Evolutionary conservation across 257 asterid species (phyloP).

Genomic region (Salvia hispanica): DNA sequence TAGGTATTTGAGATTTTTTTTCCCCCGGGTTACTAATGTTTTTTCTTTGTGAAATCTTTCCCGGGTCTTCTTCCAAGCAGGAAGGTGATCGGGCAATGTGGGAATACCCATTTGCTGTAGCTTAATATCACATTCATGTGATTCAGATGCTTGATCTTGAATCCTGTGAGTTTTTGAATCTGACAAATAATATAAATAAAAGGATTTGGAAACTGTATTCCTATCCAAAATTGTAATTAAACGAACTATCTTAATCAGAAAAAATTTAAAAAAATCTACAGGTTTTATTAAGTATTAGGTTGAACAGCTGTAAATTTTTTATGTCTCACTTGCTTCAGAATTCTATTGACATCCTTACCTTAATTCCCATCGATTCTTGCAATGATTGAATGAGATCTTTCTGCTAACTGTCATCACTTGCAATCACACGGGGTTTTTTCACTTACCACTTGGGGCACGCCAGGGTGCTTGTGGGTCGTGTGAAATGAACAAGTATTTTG

Average conservation of each 20-base stretch:
- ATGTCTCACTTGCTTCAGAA: slow-evolving; percentile 3
- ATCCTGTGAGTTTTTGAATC: slow-evolving; percentile 59
- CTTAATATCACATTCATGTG: slow-evolving; percentile 93
- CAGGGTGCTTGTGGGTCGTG: slow-evolving; percentile 11
- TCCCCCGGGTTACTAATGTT: slow-evolving; percentile 19
- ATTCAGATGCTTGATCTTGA: slow-evolving; percentile 99
- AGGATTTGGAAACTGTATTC: neutral
- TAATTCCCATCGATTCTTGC: neutral
- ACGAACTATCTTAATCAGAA: slow-evolving; percentile 1
- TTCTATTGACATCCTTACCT: neutral
- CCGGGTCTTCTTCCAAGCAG: slow-evolving; percentile 94
- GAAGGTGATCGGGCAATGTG: slow-evolving; percentile 95
- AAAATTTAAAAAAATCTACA: too few species aligned
- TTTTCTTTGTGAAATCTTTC: slow-evolving; percentile 65
- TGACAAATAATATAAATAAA: neutral
- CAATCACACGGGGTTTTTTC: neutral
- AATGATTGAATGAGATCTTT: neutral
- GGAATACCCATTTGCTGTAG: slow-evolving; percentile 99
- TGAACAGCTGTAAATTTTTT: neutral
- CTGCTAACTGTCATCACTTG: neutral
- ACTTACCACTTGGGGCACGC: neutral
- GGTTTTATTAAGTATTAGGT: neutral
- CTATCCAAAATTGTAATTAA: neutral
- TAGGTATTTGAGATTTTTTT: neutral
- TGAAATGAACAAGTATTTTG: slow-evolving; percentile 11